A percentile compares a stretch with the other conserved stretches of the same genome.
Conservation (phyloP, 352 stramenopile species). For the Globisporangium barbulae region DNA sequence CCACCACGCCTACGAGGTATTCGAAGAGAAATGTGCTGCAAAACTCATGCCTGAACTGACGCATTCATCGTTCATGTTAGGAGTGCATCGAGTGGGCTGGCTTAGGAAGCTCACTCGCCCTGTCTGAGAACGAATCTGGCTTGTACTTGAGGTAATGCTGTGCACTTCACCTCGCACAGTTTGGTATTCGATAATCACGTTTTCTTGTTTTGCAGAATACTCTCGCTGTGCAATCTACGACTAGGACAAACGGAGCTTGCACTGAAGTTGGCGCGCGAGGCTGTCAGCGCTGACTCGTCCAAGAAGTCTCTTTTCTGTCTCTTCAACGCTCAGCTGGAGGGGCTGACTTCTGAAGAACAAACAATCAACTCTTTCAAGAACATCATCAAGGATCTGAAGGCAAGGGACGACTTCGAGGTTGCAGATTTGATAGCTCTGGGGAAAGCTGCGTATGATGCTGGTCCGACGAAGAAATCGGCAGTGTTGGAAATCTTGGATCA, state of each 20-base stretch:
- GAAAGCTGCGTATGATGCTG: slow-evolving; percentile 32
- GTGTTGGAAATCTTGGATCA: slow-evolving; percentile 54
- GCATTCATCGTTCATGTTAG: slow-evolving; percentile 18
- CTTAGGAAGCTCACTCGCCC: slow-evolving; percentile 23
- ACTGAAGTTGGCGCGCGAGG: slow-evolving; percentile 41
- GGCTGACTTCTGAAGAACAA: slow-evolving; percentile 15
- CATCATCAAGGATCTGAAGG: slow-evolving; percentile 36
- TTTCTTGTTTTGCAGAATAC: slow-evolving; percentile 16
- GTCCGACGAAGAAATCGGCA: slow-evolving; percentile 29
- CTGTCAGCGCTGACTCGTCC: slow-evolving; percentile 38
- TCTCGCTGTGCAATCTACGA: slow-evolving; percentile 38
- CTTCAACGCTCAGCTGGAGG: slow-evolving; percentile 40
- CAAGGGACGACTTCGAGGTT: slow-evolving; percentile 59
- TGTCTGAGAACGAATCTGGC: slow-evolving; percentile 30
- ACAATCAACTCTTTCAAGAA: slow-evolving; percentile 7
- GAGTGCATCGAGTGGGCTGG: slow-evolving; percentile 51
- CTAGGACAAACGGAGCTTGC: slow-evolving; percentile 30
- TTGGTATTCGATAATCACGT: not conserved
- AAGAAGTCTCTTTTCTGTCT: slow-evolving; percentile 62
- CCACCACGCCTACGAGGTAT: slow-evolving; percentile 38
- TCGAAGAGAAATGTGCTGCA: not conserved
- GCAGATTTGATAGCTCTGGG: slow-evolving; percentile 57
- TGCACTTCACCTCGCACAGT: not conserved
- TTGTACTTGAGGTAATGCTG: slow-evolving; percentile 45
- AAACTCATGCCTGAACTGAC: not conserved